These are phyloP conservation scores for Mariannaea sp. DNA, from an alignment of 2,329 filamentous ascomycete genomes.

Conservation along the genomic window DNA sequence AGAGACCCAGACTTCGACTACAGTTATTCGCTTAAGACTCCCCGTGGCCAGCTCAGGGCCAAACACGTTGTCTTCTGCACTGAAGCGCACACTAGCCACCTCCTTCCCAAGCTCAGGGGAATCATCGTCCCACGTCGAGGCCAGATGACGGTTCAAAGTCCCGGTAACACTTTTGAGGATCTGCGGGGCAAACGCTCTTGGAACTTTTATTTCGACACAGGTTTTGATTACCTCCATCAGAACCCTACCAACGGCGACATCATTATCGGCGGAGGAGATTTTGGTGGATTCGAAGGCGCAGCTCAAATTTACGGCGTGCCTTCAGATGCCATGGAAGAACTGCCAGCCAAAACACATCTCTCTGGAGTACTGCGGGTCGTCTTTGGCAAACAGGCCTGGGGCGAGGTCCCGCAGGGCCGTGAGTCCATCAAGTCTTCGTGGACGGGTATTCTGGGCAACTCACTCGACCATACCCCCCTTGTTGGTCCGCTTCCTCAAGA, in stretches of 20 bases:
- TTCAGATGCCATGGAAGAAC: neutral
- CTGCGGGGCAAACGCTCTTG: slow-evolving; percentile 21
- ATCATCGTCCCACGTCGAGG: slow-evolving; percentile 46
- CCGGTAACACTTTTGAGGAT: slow-evolving; percentile 22
- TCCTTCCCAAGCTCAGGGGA: slow-evolving; percentile 47
- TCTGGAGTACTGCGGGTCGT: neutral
- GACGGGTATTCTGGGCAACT: slow-evolving; percentile 11
- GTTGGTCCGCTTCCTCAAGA: slow-evolving; percentile 10
- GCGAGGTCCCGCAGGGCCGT: neutral
- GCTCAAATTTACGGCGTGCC: neutral
- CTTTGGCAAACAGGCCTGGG: neutral
- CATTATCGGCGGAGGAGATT: neutral
- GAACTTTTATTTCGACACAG: slow-evolving; percentile 16
- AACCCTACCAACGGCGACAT: slow-evolving; percentile 6
- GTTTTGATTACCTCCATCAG: slow-evolving; percentile 17
- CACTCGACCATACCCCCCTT: slow-evolving; percentile 3
- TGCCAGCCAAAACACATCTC: neutral
- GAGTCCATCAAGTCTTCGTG: neutral
- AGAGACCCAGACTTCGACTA: slow-evolving; percentile 21
- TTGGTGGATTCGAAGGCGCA: neutral
- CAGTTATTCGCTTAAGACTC: slow-evolving; percentile 28
- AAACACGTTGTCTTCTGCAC: slow-evolving; percentile 48
- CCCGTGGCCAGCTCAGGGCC: slow-evolving; percentile 40
- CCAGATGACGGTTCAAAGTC: slow-evolving; percentile 49
- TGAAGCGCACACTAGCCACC: slow-evolving; percentile 48